Base-by-base conservation (phyloP, 1,139 yeast species). In the Zygoascus sp. region DNA sequence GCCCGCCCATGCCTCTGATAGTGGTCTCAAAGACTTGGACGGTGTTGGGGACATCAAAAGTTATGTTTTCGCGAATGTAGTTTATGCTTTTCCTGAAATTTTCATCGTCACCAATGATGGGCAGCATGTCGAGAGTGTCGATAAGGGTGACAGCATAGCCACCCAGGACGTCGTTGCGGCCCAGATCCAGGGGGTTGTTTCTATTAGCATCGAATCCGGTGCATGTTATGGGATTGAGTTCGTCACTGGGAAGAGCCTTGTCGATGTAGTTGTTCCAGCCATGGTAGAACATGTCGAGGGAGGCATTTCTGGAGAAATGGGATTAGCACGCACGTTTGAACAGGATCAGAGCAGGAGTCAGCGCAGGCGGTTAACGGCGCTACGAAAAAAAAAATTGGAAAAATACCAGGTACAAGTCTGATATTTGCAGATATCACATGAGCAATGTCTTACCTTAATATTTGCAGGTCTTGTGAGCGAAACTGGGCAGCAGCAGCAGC, bases 11-110 rank as follows among this genome's bases (percentile, higher is more conserved):
- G 1, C 85, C 76, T 42, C 97, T 67, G 17, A 89, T 89, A 3
- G 89, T 80, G 5, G 86, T 76, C 63, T 89, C 97, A 65, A 89
- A 89, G 3, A 89, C 95, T 58, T 88, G 96, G 0, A 89, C 83
- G 0, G 81, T 77, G 2, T 88, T 75, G 53, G 87, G 79, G 36
- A 80, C 73, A 38, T 79, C 72, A 59, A 87, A 88, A 17, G 74
- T 60, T 0, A 66, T 61, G 34, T 70, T 58, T 46, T 54, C 53
- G 38, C 69, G 66, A 32, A 86, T 73, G 46, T 76, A 67, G 0
- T 62, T 59, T n/a, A 86, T 72, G 39, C 77, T 73, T 1, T 62
- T 46, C 11, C 69, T 72, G 52, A 89, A 79, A 32, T 72, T 73
- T 11, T 71, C 74, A 63, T 77, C 73, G 55, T 85, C 85, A 39